phyloP scores from a whole-genome alignment of 331 rosid genomes.

The Quercus tomentella region DNA sequence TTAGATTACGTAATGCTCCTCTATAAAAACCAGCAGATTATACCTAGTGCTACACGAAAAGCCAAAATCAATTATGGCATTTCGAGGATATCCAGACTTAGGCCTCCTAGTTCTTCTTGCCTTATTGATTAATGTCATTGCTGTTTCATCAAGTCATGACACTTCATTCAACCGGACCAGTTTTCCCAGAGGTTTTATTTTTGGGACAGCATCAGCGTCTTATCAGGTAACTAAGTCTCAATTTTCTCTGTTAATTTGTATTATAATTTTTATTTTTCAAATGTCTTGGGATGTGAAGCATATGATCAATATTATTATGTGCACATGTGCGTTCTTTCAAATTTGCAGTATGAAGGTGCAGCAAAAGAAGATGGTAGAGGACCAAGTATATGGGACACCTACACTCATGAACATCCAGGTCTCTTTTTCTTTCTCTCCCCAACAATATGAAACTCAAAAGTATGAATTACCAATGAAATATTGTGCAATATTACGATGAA shows the following conservation, averaged over 20 bases:
- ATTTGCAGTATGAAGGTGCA: slow-evolving; percentile 1
- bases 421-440: not conserved
- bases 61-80: not conserved
- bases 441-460: not conserved
- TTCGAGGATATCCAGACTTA: not conserved
- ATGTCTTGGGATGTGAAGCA: no score
- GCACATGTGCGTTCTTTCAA: no score
- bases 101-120: not conserved
- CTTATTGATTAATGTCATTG: not conserved
- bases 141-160: no score
- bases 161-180: no score
- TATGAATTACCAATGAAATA: no score
- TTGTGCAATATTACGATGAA: no score
- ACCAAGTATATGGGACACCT: slow-evolving; percentile 34
- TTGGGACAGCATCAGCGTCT: no score
- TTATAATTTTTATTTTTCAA: no score
- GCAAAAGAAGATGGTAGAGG: slow-evolving; percentile 27
- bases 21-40: not conserved
- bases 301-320: no score
- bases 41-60: not conserved
- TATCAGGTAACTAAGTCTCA: no score
- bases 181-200: no score
- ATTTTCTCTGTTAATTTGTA: no score
- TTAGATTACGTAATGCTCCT: not conserved
- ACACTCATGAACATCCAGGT: slow-evolving; percentile 29